Percentiles rank a stretch among this genome's conserved stretches.
Evolutionary conservation across 129 eudicot genomes (phyloP).

Genomic region (Rutidosis leptorrhynchoides): DNA sequence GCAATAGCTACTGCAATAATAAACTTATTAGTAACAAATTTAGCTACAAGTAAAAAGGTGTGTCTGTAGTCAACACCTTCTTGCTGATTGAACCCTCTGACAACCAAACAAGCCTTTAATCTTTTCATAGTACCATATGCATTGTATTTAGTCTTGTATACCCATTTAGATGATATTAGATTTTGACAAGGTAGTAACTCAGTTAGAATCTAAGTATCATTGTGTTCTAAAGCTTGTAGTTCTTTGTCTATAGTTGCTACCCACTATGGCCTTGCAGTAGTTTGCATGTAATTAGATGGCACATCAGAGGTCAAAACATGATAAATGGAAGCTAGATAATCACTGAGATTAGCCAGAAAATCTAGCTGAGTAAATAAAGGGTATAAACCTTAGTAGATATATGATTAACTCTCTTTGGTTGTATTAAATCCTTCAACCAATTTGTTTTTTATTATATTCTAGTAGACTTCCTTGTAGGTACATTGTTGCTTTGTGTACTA

Average conservation of each 20-base stretch:
- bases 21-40: no score
- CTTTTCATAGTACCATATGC: not conserved
- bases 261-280: not conserved
- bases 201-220: not conserved
- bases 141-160: not conserved
- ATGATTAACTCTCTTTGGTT: no score
- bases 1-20: no score
- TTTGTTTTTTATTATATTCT: no score
- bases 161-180: not conserved
- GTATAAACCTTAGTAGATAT: no score
- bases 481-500: no score
- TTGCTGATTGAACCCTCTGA: not conserved
- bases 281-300: not conserved
- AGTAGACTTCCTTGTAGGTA: no score
- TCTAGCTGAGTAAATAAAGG: no score
- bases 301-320: not conserved
- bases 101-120: not conserved
- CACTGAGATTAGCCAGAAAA: no score
- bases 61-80: not conserved
- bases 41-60: not conserved
- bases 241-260: not conserved
- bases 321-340: no score
- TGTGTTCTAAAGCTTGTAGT: not conserved
- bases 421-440: no score
- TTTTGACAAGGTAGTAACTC: not conserved